phyloP scores from a whole-genome alignment of 129 eudicot genomes.

The Cynara cardunculus region DNA sequence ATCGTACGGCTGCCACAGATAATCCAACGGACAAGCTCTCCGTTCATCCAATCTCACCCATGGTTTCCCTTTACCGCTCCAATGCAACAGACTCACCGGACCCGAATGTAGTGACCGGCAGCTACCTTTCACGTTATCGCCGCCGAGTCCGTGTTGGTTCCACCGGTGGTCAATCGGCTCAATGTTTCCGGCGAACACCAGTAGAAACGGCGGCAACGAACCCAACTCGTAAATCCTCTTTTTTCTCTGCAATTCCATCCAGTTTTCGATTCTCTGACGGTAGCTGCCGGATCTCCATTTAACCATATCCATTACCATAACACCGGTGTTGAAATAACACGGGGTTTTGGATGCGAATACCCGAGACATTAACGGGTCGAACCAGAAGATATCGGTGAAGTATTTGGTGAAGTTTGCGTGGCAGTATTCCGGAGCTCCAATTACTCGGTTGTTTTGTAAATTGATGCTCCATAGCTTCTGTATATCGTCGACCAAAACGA shows the following conservation, averaged over 20 bases:
- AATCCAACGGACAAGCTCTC: conserved; percentile 83
- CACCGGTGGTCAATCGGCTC: conserved; percentile 79
- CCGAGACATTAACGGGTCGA: conserved; percentile 60
- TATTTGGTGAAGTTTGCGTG: conserved; percentile 78
- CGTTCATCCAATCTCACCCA: conserved; percentile 78
- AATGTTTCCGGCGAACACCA: conserved; percentile 66
- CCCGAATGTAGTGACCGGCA: conserved; percentile 79
- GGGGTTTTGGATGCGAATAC: conserved; percentile 40
- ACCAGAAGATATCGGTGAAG: conserved; percentile 73
- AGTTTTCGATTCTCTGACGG: conserved; percentile 49
- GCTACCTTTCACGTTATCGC: conserved; percentile 81
- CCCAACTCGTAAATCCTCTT: conserved; percentile 80
- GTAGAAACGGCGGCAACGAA: conserved; percentile 74
- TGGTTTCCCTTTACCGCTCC: conserved; percentile 94
- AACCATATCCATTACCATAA: conserved; percentile 82
- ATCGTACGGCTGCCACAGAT: conserved; percentile 91
- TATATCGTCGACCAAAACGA: conserved; percentile 70
- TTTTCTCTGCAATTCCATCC: conserved; percentile 77
- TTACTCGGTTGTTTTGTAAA: conserved; percentile 34
- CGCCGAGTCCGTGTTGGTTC: conserved; percentile 93
- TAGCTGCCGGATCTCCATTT: conserved; percentile 60
- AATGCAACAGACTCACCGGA: conserved; percentile 85
- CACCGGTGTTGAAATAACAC: conserved; percentile 90
- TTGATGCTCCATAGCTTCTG: conserved; percentile 58
- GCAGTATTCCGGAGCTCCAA: conserved; percentile 92